Evolutionary conservation across 345 rosid genomes (phyloP).

Genomic region (Aquilaria yunnanensis): DNA sequence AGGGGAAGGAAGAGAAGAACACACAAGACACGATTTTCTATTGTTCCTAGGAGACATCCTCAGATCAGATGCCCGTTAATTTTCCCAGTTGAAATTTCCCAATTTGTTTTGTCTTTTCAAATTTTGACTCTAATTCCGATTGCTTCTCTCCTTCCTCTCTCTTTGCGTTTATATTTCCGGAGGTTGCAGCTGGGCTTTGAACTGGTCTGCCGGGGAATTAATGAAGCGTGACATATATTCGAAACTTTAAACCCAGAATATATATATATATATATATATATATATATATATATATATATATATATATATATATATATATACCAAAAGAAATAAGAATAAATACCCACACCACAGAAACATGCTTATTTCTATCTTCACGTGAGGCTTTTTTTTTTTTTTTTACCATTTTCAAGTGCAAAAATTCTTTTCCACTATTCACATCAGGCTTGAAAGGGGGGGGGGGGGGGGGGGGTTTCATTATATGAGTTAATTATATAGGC

Average conservation of each 20-base stretch:
- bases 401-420: no score
- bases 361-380: slow-evolving; percentile 20
- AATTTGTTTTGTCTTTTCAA: neutral
- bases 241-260: neutral
- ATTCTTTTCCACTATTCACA: no score
- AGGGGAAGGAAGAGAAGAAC: neutral
- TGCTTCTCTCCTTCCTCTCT: neutral
- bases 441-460: no score
- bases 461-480: neutral
- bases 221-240: slow-evolving; percentile 6
- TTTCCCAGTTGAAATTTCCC: no score
- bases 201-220: neutral
- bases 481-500: neutral
- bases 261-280: no score
- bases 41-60: no score
- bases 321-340: slow-evolving; percentile 11
- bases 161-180: neutral
- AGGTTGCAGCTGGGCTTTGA: no score
- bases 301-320: no score
- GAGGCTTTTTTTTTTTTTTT: slow-evolving; percentile 3
- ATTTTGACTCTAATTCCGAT: neutral
- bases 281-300: no score
- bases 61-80: no score
- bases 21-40: slow-evolving; percentile 9
- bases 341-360: slow-evolving; percentile 11